A percentile compares a stretch with the other conserved stretches of the same genome.
Evolutionary conservation across 352 stramenopile species (phyloP).

Genomic region (Aphanomyces euteiches): DNA sequence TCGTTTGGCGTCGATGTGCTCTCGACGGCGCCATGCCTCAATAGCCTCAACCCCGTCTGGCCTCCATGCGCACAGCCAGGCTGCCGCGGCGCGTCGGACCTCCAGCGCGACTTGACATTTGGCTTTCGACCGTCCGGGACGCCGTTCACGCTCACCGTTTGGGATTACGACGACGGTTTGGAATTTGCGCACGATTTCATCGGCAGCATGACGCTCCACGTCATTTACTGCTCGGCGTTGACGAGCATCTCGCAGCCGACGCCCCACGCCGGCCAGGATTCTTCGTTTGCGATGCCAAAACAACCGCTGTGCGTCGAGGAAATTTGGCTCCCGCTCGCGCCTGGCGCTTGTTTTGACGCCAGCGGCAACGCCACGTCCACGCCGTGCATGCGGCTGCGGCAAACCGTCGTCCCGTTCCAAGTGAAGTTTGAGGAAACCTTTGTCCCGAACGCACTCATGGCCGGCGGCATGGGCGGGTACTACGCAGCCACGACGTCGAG

Average conservation of each 20-base stretch:
- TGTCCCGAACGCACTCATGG: slow-evolving; percentile 44
- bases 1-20: slow-evolving; percentile 68
- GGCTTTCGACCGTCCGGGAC: slow-evolving; percentile 79
- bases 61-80: slow-evolving; percentile 42
- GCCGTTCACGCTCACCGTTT: slow-evolving; percentile 60
- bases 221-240: slow-evolving; percentile 81
- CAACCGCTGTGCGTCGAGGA: slow-evolving; percentile 77
- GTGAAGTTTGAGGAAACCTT: slow-evolving; percentile 65
- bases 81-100: slow-evolving; percentile 48
- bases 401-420: slow-evolving; percentile 71
- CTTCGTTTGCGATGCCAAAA: slow-evolving; percentile 52
- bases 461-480: slow-evolving; percentile 69
- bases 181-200: slow-evolving; percentile 87
- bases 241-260: slow-evolving; percentile 47
- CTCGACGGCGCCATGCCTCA: slow-evolving; percentile 55
- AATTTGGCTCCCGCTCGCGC: slow-evolving; percentile 58
- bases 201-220: slow-evolving; percentile 56
- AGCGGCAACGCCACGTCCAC: slow-evolving; percentile 24
- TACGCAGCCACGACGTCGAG: slow-evolving; percentile 50
- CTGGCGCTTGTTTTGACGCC: slow-evolving; percentile 26
- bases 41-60: slow-evolving; percentile 80
- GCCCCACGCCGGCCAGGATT: slow-evolving; percentile 47
- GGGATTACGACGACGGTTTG: slow-evolving; percentile 79
- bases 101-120: slow-evolving; percentile 72
- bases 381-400: slow-evolving; percentile 68